A percentile compares a stretch with the other conserved stretches of the same genome.
Conservation (phyloP, 768 basidiomycete species). For the Thelephora ganbajun region DNA sequence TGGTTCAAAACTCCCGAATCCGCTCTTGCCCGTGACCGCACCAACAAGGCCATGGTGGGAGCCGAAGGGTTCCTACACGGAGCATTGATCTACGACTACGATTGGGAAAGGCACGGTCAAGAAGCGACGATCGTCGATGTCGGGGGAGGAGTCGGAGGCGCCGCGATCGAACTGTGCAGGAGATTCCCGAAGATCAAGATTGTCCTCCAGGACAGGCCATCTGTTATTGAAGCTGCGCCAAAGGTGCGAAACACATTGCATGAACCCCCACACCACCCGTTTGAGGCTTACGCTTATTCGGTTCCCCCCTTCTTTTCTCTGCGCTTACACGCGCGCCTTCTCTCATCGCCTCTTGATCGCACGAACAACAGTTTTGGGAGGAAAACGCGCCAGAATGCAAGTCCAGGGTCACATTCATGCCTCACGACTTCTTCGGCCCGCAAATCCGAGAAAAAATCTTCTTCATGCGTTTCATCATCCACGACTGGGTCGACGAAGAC, state of each 20-base stretch:
- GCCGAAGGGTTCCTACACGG: background rate
- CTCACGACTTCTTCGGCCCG: background rate
- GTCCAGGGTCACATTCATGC: background rate
- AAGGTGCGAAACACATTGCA: background rate
- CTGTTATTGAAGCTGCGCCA: background rate
- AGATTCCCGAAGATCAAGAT: background rate
- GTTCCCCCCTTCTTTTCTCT: too few species aligned
- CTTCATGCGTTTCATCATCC: background rate
- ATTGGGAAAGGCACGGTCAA: background rate
- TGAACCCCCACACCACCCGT: too few species aligned
- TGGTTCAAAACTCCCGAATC: background rate
- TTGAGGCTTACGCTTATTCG: too few species aligned
- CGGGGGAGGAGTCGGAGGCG: background rate
- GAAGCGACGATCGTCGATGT: background rate
- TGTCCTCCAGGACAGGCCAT: background rate
- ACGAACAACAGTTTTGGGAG: background rate
- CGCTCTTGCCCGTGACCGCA: background rate
- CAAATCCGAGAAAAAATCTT: background rate
- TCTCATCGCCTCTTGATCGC: too few species aligned
- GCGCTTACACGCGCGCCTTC: too few species aligned
- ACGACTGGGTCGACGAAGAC: background rate
- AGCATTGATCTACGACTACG: background rate
- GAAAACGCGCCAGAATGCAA: background rate
- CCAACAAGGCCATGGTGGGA: background rate
- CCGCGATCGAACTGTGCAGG: background rate